phyloP scores from a whole-genome alignment of 352 stramenopile genomes.

The Pythium myriotylum region DNA sequence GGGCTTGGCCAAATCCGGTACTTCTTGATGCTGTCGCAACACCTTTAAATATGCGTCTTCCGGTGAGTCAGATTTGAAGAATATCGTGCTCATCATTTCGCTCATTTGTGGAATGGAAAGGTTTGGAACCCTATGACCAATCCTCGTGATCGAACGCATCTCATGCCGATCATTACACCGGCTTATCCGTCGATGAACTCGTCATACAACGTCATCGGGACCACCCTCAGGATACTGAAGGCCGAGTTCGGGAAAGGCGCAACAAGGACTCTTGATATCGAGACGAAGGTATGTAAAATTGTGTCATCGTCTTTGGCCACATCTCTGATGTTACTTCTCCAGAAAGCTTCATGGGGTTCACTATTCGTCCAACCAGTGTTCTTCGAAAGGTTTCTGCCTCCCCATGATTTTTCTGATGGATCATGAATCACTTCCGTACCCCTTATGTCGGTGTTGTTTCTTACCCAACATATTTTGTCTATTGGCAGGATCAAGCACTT shows the following conservation, averaged over 20 bases:
- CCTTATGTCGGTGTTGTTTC: neutral
- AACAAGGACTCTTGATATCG: slow-evolving; percentile 73
- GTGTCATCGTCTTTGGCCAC: no score
- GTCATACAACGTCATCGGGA: slow-evolving; percentile 95
- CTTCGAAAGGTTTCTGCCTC: slow-evolving; percentile 70
- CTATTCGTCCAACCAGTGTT: slow-evolving; percentile 75
- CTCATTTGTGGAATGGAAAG: slow-evolving; percentile 29
- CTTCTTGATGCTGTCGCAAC: slow-evolving; percentile 72
- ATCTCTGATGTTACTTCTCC: neutral
- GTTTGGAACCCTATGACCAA: slow-evolving; percentile 91
- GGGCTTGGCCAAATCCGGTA: slow-evolving; percentile 96
- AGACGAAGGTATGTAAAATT: slow-evolving; percentile 84
- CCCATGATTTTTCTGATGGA: slow-evolving; percentile 2
- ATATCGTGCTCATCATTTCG: neutral
- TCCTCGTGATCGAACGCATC: slow-evolving; percentile 85
- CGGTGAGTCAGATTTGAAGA: slow-evolving; percentile 34
- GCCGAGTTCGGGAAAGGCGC: slow-evolving; percentile 82
- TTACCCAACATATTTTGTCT: slow-evolving; percentile 7
- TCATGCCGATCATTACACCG: slow-evolving; percentile 99
- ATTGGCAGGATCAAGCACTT: slow-evolving; percentile 73
- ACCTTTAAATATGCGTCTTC: slow-evolving; percentile 53
- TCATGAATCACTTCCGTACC: neutral
- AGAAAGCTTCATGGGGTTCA: slow-evolving; percentile 79
- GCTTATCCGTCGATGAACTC: slow-evolving; percentile 98
- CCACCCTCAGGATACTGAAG: slow-evolving; percentile 91